A percentile compares a stretch with the other conserved stretches of the same genome.
These are phyloP conservation scores for Arctostaphylos glauca DNA, from an alignment of 148 eudicot species.

Conservation along the genomic window DNA sequence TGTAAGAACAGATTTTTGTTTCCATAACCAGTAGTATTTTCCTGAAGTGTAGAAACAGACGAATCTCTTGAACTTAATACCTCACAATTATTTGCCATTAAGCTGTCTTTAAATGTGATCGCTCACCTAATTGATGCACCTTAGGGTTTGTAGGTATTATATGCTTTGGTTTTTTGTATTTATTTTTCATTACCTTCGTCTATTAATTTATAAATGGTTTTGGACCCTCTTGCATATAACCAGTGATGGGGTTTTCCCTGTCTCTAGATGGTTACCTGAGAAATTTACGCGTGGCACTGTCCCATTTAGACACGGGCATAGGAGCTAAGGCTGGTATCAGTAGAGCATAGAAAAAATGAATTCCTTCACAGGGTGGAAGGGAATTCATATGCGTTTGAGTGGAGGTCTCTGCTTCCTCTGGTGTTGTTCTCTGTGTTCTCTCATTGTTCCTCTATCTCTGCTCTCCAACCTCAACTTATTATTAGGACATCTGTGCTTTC, in stretches of 20 bases:
- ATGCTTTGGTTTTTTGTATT: neutral
- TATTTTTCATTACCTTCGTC: neutral
- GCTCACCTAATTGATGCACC: neutral
- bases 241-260: neutral
- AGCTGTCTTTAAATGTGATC: neutral
- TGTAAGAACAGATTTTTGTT: neutral
- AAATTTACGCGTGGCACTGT: neutral
- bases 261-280: neutral
- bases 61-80: neutral
- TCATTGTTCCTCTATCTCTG: neutral
- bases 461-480: neutral
- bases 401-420: neutral
- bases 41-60: neutral
- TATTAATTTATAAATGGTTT: neutral
- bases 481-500: neutral
- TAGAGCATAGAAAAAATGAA: neutral
- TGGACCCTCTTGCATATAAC: neutral
- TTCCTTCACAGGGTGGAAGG: neutral
- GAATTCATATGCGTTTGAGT: neutral
- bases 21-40: neutral
- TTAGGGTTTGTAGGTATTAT: neutral
- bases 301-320: neutral
- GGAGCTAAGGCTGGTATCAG: slow-evolving; percentile 1
- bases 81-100: neutral
- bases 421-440: neutral